A percentile compares a stretch with the other conserved stretches of the same genome.
These are phyloP conservation scores for Rhodamnia rubescens DNA, from an alignment of 345 rosid genomes.

Conservation along the genomic window DNA sequence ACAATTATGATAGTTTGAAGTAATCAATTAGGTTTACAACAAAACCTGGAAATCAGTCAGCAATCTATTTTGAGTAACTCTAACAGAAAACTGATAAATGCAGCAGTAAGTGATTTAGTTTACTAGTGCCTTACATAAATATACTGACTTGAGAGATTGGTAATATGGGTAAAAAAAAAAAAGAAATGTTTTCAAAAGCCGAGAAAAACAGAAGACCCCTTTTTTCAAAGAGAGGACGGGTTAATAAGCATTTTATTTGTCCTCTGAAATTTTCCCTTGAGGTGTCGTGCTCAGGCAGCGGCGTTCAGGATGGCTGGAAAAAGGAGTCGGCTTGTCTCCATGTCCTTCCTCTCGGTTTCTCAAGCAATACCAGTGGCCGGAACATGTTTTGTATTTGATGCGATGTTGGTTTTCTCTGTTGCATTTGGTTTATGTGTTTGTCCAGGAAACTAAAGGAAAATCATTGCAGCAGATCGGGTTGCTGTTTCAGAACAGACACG, in stretches of 20 bases:
- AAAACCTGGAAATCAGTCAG: too few species aligned
- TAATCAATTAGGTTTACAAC: too few species aligned
- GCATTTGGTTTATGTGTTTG: constrained; percentile 6
- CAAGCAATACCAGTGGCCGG: constrained; percentile 37
- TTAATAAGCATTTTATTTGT: background rate
- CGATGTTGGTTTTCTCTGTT: constrained; percentile 30
- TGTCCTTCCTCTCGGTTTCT: constrained; percentile 53
- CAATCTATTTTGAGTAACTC: too few species aligned
- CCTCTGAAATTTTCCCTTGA: constrained; percentile 50
- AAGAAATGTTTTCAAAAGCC: too few species aligned
- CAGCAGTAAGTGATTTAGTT: too few species aligned
- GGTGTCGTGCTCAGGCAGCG: constrained; percentile 40
- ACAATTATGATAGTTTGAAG: too few species aligned
- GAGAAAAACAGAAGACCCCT: too few species aligned
- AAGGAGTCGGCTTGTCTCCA: constrained; percentile 46
- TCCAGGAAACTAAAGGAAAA: constrained; percentile 49
- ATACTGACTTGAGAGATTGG: too few species aligned
- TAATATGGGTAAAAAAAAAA: too few species aligned
- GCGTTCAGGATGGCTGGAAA: constrained; percentile 42
- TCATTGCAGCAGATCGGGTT: constrained; percentile 44
- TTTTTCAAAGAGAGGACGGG: too few species aligned
- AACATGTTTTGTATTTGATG: constrained; percentile 35
- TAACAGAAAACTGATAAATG: too few species aligned
- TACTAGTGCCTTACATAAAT: too few species aligned
- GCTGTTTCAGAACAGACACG: constrained; percentile 8